phyloP scores from a whole-genome alignment of 306 rosid species.

The Lathyrus sativus region DNA sequence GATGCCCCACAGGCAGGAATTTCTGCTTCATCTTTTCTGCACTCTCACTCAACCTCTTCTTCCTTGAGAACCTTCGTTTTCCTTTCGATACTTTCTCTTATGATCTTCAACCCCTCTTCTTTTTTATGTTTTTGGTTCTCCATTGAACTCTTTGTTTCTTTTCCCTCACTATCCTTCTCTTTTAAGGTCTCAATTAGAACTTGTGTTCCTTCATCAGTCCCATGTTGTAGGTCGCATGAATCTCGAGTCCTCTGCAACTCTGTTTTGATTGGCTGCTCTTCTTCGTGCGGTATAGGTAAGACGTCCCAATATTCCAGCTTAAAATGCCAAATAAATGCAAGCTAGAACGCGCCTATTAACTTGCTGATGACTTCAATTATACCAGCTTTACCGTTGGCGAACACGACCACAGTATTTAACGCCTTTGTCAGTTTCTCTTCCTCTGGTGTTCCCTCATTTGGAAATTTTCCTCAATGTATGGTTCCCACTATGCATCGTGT shows the following conservation, averaged over 20 bases:
- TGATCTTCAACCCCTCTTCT: background rate
- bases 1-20: background rate
- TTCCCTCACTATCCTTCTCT: slow-evolving; percentile 6
- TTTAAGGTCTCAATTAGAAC: background rate
- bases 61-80: background rate
- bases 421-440: background rate
- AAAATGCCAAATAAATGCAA: slow-evolving; percentile 6
- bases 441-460: background rate
- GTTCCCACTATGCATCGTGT: background rate
- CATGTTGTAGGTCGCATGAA: background rate
- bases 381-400: no score
- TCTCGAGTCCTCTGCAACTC: background rate
- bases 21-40: background rate
- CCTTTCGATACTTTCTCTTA: background rate
- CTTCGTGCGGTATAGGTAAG: background rate
- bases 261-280: background rate
- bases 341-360: background rate
- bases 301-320: background rate
- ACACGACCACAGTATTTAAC: background rate
- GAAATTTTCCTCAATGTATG: background rate
- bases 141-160: background rate
- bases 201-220: background rate
- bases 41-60: background rate
- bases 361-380: background rate
- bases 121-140: background rate